These are phyloP conservation scores for Chytridium lagenaria DNA, from an alignment of 371 early-diverging fungal species.

Conservation along the genomic window DNA sequence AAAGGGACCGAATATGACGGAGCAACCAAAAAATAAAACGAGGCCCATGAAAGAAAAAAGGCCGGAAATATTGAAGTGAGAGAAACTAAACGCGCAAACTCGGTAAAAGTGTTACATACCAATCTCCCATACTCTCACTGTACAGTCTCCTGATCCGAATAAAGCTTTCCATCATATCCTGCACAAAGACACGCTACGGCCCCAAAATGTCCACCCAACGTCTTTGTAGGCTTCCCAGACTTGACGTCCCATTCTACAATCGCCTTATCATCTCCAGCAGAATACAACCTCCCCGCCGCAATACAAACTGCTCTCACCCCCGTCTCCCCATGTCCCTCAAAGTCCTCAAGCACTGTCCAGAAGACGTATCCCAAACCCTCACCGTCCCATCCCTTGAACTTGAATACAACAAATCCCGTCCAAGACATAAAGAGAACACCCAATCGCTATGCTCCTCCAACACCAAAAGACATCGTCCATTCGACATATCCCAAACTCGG, in stretches of 20 bases:
- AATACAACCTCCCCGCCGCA: slow-evolving; percentile 39
- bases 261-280: slow-evolving; percentile 38
- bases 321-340: slow-evolving; percentile 76
- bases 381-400: slow-evolving; percentile 91
- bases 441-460: slow-evolving; percentile 80
- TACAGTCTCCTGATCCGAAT: slow-evolving; percentile 34
- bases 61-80: no score
- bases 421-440: slow-evolving; percentile 65
- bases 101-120: slow-evolving; percentile 17
- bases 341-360: slow-evolving; percentile 82
- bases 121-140: slow-evolving; percentile 32
- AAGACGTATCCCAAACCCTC: slow-evolving; percentile 81
- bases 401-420: slow-evolving; percentile 67
- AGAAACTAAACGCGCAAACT: no score
- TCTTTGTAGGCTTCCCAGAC: slow-evolving; percentile 23
- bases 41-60: no score
- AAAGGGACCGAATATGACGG: no score
- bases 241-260: slow-evolving; percentile 51
- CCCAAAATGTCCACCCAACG: slow-evolving; percentile 36
- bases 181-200: slow-evolving; percentile 30
- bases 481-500: slow-evolving; percentile 82
- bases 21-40: no score
- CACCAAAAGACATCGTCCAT: slow-evolving; percentile 69
- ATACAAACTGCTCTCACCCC: slow-evolving; percentile 75
- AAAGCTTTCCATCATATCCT: slow-evolving; percentile 27